These are phyloP conservation scores for Tylopilus orsonianus DNA, from an alignment of 1,284 basidiomycete species.

Conservation along the genomic window DNA sequence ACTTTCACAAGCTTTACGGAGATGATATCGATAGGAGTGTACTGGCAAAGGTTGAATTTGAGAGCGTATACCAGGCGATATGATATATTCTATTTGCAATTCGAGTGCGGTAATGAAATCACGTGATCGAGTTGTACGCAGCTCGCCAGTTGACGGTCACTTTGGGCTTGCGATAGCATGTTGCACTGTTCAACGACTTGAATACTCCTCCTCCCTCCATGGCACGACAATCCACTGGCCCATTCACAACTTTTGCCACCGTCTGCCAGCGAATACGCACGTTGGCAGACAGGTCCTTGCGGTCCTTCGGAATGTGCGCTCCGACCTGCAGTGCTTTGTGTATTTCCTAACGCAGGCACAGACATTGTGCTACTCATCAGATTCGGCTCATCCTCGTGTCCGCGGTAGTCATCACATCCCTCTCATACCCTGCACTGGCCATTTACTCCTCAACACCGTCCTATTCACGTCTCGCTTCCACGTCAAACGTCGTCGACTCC, in stretches of 20 bases:
- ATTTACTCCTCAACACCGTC: conserved; percentile 76
- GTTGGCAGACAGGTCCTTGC: conserved; percentile 55
- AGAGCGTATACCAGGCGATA: conserved; percentile 22
- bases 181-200: conserved; percentile 12
- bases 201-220: conserved; percentile 14
- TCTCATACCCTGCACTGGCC: conserved; percentile 90
- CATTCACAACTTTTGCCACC: conserved; percentile 18
- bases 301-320: conserved; percentile 74
- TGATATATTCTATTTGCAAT: conserved; percentile 14
- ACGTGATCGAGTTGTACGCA: no score
- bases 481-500: conserved; percentile 57
- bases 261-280: conserved; percentile 39
- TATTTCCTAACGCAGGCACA: conserved; percentile 35
- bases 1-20: conserved; percentile 35
- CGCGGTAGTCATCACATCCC: conserved; percentile 91
- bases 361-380: conserved; percentile 87
- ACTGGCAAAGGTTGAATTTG: neutral
- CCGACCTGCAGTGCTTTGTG: conserved; percentile 1
- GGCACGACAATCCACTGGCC: conserved; percentile 21
- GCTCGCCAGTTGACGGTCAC: no score
- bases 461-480: conserved; percentile 57
- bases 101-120: neutral
- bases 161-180: conserved; percentile 16
- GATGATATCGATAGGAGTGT: conserved; percentile 7
- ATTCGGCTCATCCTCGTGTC: conserved; percentile 93